Conservation (phyloP, 768 basidiomycete species). For the Lactifluus echinatus region DNA sequence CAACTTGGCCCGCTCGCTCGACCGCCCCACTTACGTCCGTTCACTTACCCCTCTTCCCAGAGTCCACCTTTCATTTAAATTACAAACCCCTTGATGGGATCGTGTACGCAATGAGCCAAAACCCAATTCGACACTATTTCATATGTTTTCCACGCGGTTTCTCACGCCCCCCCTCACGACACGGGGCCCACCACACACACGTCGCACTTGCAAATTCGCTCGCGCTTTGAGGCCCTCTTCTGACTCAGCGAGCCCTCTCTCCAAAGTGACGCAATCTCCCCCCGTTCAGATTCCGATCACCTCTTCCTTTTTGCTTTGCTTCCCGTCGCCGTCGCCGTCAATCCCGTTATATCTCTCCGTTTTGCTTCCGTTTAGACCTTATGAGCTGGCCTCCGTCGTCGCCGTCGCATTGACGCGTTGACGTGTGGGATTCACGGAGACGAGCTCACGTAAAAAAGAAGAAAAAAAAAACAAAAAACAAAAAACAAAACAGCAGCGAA, state of each 20-base stretch:
- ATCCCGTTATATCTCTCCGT: neutral
- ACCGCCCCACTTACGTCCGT: neutral
- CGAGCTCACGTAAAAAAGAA: conserved; percentile 12
- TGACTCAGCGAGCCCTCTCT: conserved; percentile 14
- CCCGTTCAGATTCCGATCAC: conserved; percentile 17
- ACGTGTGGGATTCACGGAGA: conserved; percentile 5
- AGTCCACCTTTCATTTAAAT: neutral
- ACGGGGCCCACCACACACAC: conserved; percentile 7
- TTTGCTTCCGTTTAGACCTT: conserved; percentile 9
- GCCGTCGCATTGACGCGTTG: neutral
- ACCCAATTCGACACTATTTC: neutral
- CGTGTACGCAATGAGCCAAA: neutral
- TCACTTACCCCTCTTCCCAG: neutral
- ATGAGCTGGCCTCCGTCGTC: neutral
- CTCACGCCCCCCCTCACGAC: conserved; percentile 17
- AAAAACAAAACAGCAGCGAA: neutral
- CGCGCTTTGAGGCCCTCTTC: neutral
- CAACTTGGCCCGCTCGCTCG: neutral
- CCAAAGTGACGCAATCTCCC: conserved; percentile 14
- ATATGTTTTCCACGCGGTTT: conserved; percentile 7
- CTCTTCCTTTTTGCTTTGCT: conserved; percentile 16
- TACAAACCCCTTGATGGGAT: too few species aligned
- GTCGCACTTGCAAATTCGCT: conserved; percentile 14
- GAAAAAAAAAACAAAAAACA: neutral
- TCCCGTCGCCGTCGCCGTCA: neutral